Evolutionary conservation across 1,284 basidiomycete genomes (phyloP), one percentile per base, ranked within the genome.

Genomic region (Leccinum solheimii): DNA sequence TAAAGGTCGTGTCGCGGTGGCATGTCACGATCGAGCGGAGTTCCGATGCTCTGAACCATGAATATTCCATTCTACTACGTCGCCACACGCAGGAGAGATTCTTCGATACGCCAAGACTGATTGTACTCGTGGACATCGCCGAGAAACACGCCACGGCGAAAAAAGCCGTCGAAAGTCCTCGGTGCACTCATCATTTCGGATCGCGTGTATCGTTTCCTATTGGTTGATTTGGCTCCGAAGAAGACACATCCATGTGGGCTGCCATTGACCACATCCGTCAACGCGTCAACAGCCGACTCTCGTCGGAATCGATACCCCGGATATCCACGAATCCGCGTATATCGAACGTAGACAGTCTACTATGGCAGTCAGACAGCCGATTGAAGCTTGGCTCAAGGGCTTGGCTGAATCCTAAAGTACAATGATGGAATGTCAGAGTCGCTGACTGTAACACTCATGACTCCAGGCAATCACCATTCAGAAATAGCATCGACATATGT

Each of bases 81-180:
- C 13, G 6, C 34, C 34, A 7, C 34, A 14, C 34, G 34, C 34
- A 36, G 3, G 11, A 54, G 14, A 52, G 48, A 32, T 11, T 43
- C 14, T n/a, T 56, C 40, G 49, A 27, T 21, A n/a, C 58, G 3
- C 34, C 34, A 36, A 27, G 58, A 63, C 23, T 56, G 21, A 56
- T 19, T 58, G 11, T 57, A 57, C 30, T 48, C 55, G 13, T 16
- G 58, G 7, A 30, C 52, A 16, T 48, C 54, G 27, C n/a, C 54
- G 21, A 32, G 27, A 50, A 23, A 52, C 32, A 36, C 14, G 32
- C 43, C 55, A 6, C 54, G 10, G 19, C 60, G 49, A 32, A 66
- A 40, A 14, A 64, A 50, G 43, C 64, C 66, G 4, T 74, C 71
- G n/a, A 71, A 70, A 53, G 59, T 72, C 43, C 67, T 75, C 26